Conservation (phyloP, 495 filamentous ascomycete genomes). For the Aspergillus sclerotioniger region DNA sequence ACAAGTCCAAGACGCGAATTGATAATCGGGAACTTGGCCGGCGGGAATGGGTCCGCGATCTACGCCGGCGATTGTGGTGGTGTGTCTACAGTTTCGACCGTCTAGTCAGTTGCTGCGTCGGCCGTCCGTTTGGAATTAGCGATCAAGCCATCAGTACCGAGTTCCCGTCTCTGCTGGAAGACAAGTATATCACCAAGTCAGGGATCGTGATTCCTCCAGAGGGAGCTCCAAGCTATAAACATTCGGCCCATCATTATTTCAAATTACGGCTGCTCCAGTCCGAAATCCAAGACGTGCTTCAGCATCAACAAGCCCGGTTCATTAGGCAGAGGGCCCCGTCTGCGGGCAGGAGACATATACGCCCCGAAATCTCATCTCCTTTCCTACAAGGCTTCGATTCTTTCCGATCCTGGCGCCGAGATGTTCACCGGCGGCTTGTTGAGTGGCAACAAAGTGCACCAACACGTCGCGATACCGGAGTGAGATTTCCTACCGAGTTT, state of each 20-base stretch:
- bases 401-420: constrained; percentile 83
- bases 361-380: constrained; percentile 74
- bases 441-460: constrained; percentile 88
- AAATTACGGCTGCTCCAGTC: constrained; percentile 89
- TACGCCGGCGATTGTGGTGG: constrained; percentile 91
- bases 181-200: constrained; percentile 82
- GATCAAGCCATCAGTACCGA: constrained; percentile 94
- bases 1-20: constrained; percentile 33
- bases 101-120: constrained; percentile 87
- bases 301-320: constrained; percentile 75
- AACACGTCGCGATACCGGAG: constrained; percentile 72
- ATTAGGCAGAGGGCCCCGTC: constrained; percentile 52
- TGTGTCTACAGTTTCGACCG: constrained; percentile 93
- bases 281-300: constrained; percentile 90
- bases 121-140: constrained; percentile 87
- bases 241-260: constrained; percentile 88
- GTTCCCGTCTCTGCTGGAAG: constrained; percentile 84
- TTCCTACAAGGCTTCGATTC: constrained; percentile 82
- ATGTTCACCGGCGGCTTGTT: constrained; percentile 78
- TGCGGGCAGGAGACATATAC: constrained; percentile 66
- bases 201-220: constrained; percentile 62
- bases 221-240: constrained; percentile 73
- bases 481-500: constrained; percentile 81
- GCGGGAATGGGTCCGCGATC: constrained; percentile 81
- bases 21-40: constrained; percentile 66